Evolutionary conservation across 352 stramenopile species (phyloP).

Genomic region (Globisporangium orthogonon): DNA sequence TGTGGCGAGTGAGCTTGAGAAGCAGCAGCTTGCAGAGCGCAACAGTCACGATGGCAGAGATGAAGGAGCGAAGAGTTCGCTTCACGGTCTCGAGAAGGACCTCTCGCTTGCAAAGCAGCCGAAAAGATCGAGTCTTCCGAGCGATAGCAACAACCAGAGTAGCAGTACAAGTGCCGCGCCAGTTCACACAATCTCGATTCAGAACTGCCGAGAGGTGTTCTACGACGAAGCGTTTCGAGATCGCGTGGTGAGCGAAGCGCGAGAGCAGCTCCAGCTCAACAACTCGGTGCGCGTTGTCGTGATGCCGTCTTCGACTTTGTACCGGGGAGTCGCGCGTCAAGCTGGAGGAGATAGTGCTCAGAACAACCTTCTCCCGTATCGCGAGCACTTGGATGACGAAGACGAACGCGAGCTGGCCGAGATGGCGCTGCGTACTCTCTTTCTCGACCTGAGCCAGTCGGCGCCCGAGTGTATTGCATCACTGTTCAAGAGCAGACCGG

Average conservation of each 20-base stretch:
- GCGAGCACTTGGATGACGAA: neutral
- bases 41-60: too few species aligned
- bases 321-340: neutral
- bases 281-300: conserved; percentile 31
- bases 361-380: neutral
- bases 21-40: neutral
- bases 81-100: neutral
- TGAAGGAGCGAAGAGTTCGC: too few species aligned
- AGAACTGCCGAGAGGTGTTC: conserved; percentile 34
- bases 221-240: conserved; percentile 45
- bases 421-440: conserved; percentile 38
- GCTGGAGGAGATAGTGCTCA: too few species aligned
- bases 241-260: conserved; percentile 25
- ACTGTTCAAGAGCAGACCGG: neutral
- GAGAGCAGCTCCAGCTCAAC: conserved; percentile 12
- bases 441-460: conserved; percentile 34
- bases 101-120: neutral
- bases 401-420: conserved; percentile 16
- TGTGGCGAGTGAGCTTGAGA: conserved; percentile 11
- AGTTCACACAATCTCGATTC: conserved; percentile 25
- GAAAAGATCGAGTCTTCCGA: neutral
- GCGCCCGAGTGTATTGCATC: neutral
- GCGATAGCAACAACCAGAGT: too few species aligned
- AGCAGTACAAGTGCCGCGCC: neutral
- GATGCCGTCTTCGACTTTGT: conserved; percentile 1